Evolutionary conservation across 2,329 filamentous ascomycete species (phyloP).

Genomic region (Pyricularia pennisetigena): DNA sequence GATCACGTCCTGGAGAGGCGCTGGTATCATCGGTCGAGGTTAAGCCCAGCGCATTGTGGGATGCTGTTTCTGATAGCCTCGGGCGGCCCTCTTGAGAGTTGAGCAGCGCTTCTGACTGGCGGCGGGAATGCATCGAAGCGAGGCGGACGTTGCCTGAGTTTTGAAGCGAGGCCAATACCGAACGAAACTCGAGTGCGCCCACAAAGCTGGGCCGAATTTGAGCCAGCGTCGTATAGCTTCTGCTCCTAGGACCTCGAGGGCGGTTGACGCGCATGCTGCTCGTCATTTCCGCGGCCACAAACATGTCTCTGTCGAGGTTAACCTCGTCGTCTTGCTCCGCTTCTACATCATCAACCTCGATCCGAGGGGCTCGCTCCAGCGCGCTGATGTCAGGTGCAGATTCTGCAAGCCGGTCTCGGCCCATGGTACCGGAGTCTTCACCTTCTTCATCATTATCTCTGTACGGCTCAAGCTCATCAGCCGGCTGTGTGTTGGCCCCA

Average conservation of each 20-base stretch:
- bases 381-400: conserved; percentile 26
- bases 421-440: conserved; percentile 27
- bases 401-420: conserved; percentile 6
- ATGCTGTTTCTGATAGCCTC: neutral
- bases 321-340: conserved; percentile 34
- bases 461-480: conserved; percentile 54
- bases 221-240: conserved; percentile 62
- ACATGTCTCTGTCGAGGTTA: conserved; percentile 47
- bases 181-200: conserved; percentile 87
- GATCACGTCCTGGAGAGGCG: conserved; percentile 14
- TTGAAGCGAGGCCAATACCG: conserved; percentile 78
- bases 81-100: conserved; percentile 15
- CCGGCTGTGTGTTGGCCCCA: conserved; percentile 37
- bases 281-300: conserved; percentile 72
- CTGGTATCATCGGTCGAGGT: neutral
- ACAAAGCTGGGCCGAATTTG: conserved; percentile 89
- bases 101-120: conserved; percentile 52
- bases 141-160: conserved; percentile 68
- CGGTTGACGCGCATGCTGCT: conserved; percentile 87
- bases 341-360: conserved; percentile 26
- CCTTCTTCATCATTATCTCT: conserved; percentile 52
- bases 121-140: conserved; percentile 56
- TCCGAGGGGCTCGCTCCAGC: conserved; percentile 34
- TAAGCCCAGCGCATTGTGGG: neutral
- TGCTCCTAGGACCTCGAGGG: conserved; percentile 43